Base-by-base conservation (phyloP, 176 grass and related monocot species). In the Oryza punctata region DNA sequence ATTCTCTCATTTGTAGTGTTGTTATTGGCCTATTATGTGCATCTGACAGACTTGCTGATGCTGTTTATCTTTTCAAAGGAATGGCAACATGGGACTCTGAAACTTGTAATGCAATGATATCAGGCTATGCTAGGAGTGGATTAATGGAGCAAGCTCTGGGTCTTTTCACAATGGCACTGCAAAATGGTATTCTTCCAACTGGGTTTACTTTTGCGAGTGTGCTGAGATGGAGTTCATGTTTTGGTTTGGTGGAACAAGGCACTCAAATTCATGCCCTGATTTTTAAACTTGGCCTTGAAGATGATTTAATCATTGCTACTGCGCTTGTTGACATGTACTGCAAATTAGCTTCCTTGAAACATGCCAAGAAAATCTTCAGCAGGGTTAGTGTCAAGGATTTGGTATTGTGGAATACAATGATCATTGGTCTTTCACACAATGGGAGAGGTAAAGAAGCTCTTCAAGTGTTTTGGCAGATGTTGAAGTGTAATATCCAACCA, bases 311-410 rank as follows among this genome's bases (percentile, higher is more conserved):
- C 27, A 61, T 93, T 64, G 82, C 91, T 35, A 93, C 82, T 54
- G 89, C 89, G 70, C 91, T 98, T 8, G 24, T 90, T 30, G 91
- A 98, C 82, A 90, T 98, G 87, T 98, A 98, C 83, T 85, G 79
- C 76, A 98, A 98, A 76, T 91, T 95, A 64, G 93, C 93, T 80
- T 93, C 78, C 46, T 43, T 76, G 18, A 82, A 93, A 45, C 33
- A 67, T 75, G 89, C 91, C 43, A 73, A 69, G 4, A 81, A 85
- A 78, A 82, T 95, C 26, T 98, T 93, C 68, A 82, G 12, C 24
- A 49, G 14, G 15, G 82, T 90, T 79, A 33, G 25, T 80, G 7
- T 70, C 23, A 93, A 85, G 65, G 96, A 98, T 84, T 80, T 95
- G 77, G 85, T 98, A 26, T 86, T 82, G 69, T 95, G 90, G 91